Conservation (phyloP, 768 basidiomycete genomes). For the Astraeus odoratus region DNA sequence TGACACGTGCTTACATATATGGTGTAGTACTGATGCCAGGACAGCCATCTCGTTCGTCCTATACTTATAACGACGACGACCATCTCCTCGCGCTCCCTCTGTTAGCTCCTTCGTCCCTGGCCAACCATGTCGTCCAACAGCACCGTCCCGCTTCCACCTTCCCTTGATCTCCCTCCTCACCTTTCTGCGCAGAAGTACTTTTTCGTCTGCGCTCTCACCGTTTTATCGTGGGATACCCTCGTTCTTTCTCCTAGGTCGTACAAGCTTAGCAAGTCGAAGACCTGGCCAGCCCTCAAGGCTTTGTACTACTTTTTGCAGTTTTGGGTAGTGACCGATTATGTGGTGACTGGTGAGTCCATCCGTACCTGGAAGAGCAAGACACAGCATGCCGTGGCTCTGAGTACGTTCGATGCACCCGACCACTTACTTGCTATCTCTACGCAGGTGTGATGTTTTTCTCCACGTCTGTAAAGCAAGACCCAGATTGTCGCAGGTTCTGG, state of each 20-base stretch:
- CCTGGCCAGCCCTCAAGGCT: slow-evolving; percentile 74
- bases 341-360: slow-evolving; percentile 52
- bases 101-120: neutral
- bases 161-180: slow-evolving; percentile 69
- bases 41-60: neutral
- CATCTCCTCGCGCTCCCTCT: neutral
- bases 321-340: slow-evolving; percentile 77
- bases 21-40: neutral
- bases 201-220: slow-evolving; percentile 82
- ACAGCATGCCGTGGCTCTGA: neutral
- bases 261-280: slow-evolving; percentile 52
- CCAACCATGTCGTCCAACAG: slow-evolving; percentile 15
- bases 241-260: slow-evolving; percentile 77
- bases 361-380: neutral
- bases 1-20: neutral
- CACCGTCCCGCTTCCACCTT: slow-evolving; percentile 42
- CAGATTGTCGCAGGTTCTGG: slow-evolving; percentile 62
- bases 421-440: slow-evolving; percentile 2
- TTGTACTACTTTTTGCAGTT: slow-evolving; percentile 68
- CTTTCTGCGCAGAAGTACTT: slow-evolving; percentile 86
- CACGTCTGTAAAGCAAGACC: slow-evolving; percentile 50
- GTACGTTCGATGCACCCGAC: neutral
- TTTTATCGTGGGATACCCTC: slow-evolving; percentile 85
- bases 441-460: slow-evolving; percentile 81
- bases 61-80: slow-evolving; percentile 5